A percentile compares a stretch with the other conserved stretches of the same genome.
phyloP scores from a whole-genome alignment of 306 rosid species.

The Casuarina glauca region DNA sequence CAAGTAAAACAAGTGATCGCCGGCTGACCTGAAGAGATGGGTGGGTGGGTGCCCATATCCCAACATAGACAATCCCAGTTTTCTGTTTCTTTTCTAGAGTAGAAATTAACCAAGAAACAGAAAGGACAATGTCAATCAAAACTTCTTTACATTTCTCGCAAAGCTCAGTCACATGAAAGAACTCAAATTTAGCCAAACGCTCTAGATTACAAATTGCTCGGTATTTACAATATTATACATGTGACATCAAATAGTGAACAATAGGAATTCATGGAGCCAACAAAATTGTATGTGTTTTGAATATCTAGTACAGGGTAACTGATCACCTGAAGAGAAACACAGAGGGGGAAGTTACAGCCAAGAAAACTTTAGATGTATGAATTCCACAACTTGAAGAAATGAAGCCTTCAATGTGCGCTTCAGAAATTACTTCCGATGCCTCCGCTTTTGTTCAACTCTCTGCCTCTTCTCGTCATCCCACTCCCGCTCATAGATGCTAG shows the following conservation, averaged over 20 bases:
- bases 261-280: conserved; percentile 26
- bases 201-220: conserved; percentile 18
- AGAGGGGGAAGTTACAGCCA: conserved; percentile 23
- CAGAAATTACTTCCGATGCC: conserved; percentile 72
- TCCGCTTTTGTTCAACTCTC: conserved; percentile 89
- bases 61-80: too few relatives aligned
- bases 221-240: conserved; percentile 57
- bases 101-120: background rate
- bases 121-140: background rate
- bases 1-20: too few relatives aligned
- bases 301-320: conserved; percentile 31
- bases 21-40: too few relatives aligned
- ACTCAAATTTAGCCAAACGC: background rate
- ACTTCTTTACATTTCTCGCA: conserved; percentile 4
- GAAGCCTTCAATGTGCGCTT: conserved; percentile 16
- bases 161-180: background rate
- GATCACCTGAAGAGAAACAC: conserved; percentile 8
- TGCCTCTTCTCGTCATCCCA: conserved; percentile 97
- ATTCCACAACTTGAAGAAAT: conserved; percentile 18
- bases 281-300: conserved; percentile 21
- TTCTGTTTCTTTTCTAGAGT: background rate
- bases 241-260: conserved; percentile 26
- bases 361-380: conserved; percentile 14
- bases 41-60: too few relatives aligned
- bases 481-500: conserved; percentile 78